Conservation (phyloP, 2,329 filamentous ascomycete species). For the Acrocalymma vagum region DNA sequence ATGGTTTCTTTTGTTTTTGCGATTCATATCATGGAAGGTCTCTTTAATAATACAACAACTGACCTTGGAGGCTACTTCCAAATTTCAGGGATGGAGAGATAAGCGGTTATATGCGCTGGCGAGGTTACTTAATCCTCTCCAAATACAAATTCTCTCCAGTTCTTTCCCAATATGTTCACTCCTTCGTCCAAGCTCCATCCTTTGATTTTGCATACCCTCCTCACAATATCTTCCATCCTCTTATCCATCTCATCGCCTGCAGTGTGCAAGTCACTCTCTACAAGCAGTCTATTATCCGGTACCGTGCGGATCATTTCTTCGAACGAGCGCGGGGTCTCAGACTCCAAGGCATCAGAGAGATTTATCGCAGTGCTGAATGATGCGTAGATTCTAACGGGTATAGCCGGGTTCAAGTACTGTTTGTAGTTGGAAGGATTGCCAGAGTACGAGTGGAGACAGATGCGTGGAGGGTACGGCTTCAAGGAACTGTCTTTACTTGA, state of each 20-base stretch:
- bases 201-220: constrained; percentile 79
- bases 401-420: constrained; percentile 77
- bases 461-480: constrained; percentile 80
- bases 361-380: constrained; percentile 91
- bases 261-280: constrained; percentile 89
- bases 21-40: too few species aligned
- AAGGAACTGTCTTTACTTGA: constrained; percentile 24
- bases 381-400: constrained; percentile 83
- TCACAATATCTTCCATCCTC: constrained; percentile 76
- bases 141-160: constrained; percentile 81
- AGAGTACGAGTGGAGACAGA: constrained; percentile 95
- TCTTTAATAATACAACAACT: not conserved
- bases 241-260: constrained; percentile 85
- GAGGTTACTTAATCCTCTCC: constrained; percentile 59
- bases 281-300: constrained; percentile 79
- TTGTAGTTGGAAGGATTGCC: constrained; percentile 77
- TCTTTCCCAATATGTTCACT: constrained; percentile 70
- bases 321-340: constrained; percentile 61
- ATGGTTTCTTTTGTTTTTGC: too few species aligned
- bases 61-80: too few species aligned
- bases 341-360: constrained; percentile 60
- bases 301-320: constrained; percentile 74
- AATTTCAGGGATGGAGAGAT: too few species aligned
- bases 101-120: too few species aligned
- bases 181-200: constrained; percentile 80